A percentile compares a stretch with the other conserved stretches of the same genome.
Conservation (phyloP, 805 yeast genomes). For the Candida railenensis region DNA sequence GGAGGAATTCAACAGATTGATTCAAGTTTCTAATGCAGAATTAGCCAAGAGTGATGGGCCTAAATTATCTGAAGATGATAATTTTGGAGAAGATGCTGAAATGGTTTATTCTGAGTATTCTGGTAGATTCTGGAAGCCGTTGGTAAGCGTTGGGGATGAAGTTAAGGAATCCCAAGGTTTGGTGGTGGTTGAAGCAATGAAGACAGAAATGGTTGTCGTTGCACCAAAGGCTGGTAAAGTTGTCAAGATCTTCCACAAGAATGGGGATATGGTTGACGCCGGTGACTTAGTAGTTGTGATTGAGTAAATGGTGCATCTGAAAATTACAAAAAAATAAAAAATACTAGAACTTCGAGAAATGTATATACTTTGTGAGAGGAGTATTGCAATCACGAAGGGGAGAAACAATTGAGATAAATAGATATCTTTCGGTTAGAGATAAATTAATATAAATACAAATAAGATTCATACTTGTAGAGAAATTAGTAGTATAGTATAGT, state of each 20-base stretch:
- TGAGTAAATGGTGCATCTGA: slow-evolving; percentile 26
- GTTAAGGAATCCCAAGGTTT: slow-evolving; percentile 77
- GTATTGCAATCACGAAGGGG: not conserved
- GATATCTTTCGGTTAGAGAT: not conserved
- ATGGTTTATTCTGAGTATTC: slow-evolving; percentile 90
- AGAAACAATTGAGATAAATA: not conserved
- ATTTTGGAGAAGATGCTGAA: slow-evolving; percentile 75
- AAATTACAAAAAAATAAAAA: not conserved
- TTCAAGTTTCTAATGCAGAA: slow-evolving; percentile 78
- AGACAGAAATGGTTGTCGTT: slow-evolving; percentile 90
- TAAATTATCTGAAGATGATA: slow-evolving; percentile 45
- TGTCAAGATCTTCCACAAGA: slow-evolving; percentile 66
- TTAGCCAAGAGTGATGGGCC: slow-evolving; percentile 53
- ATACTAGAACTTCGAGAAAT: not conserved
- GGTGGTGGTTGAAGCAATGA: slow-evolving; percentile 95
- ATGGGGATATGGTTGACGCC: slow-evolving; percentile 96
- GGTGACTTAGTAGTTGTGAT: slow-evolving; percentile 92
- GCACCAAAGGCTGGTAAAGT: slow-evolving; percentile 75
- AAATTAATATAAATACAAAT: not conserved
- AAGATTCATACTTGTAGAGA: not conserved
- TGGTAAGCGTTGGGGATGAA: slow-evolving; percentile 73
- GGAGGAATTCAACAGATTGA: slow-evolving; percentile 81
- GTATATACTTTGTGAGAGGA: not conserved
- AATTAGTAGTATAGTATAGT: too few relatives aligned
- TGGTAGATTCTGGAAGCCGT: slow-evolving; percentile 96